Base-by-base conservation (phyloP, 352 stramenopile genomes). In the Phytopythium oedochilum region DNA sequence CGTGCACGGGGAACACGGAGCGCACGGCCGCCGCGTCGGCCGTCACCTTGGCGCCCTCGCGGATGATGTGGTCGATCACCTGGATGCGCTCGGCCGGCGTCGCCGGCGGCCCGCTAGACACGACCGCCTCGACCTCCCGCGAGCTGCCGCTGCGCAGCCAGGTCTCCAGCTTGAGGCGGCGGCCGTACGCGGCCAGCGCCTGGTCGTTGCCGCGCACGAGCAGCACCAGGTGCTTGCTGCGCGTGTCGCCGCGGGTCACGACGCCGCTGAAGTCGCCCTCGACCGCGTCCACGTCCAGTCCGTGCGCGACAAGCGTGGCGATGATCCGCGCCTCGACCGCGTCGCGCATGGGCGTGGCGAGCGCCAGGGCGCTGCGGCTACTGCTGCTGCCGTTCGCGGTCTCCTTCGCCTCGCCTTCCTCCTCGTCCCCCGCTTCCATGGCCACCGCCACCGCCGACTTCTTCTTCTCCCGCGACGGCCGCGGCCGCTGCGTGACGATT, bases 51-150 rank as follows among this genome's bases (percentile, higher is more conserved):
- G 77, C 78, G 14, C 61, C 79, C 59, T 88, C 83, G 53, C 83
- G 66, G 44, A 93, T 86, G 58, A 91, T 86, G 55, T 91, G 79
- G 59, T 93, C 80, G 32, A 93, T 85, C 53, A 93, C 79, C 52
- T 93, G 75, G 50, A 91, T 89, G 15, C 83, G 78, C 35, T 93
- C 78, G 2, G 83, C 83, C 0, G 80, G 79, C 5, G 77, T 88
- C n/a, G 86, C 72, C 44, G 85, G 78, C 3, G 73, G 70, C 32
- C 80, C 73, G 40, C 70, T 72, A 14, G 75, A 54, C 29, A 90
- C 72, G 8, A 86, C 67, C 5, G 75, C 57, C n/a, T 88, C 68
- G 31, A 93, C 73, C 53, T 93, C 83, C 9, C 78, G 71, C 51
- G 81, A 83, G 57, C 83, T 89, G 28, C 83, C 83, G 53, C 68